phyloP scores from a whole-genome alignment of 352 stramenopile genomes.

The Pythium scleroteichum region DNA sequence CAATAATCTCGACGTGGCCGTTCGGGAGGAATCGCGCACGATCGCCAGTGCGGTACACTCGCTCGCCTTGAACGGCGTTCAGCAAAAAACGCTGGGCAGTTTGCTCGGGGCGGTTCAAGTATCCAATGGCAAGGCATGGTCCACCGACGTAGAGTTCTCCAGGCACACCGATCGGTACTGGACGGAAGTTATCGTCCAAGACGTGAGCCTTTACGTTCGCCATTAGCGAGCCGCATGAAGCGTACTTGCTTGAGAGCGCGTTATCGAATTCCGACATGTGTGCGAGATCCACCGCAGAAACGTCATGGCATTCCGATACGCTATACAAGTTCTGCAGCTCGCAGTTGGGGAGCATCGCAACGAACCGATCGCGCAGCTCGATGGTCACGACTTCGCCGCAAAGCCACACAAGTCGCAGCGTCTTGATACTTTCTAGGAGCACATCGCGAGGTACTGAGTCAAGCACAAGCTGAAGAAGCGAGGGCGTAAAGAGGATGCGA shows the following conservation, averaged over 20 bases:
- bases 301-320: slow-evolving; percentile 94
- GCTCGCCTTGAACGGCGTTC: slow-evolving; percentile 61
- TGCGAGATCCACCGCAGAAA: slow-evolving; percentile 79
- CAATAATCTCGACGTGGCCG: slow-evolving; percentile 91
- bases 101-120: slow-evolving; percentile 78
- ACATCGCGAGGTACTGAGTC: slow-evolving; percentile 61
- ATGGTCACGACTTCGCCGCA: slow-evolving; percentile 93
- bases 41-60: slow-evolving; percentile 93
- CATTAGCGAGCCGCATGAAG: slow-evolving; percentile 86
- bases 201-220: slow-evolving; percentile 79
- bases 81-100: slow-evolving; percentile 78
- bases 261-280: slow-evolving; percentile 75
- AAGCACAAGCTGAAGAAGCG: slow-evolving; percentile 87
- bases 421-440: slow-evolving; percentile 57
- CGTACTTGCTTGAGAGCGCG: slow-evolving; percentile 81
- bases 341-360: slow-evolving; percentile 79
- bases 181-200: slow-evolving; percentile 70
- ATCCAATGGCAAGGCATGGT: slow-evolving; percentile 83
- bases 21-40: slow-evolving; percentile 89
- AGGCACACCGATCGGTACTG: slow-evolving; percentile 63
- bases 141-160: slow-evolving; percentile 88
- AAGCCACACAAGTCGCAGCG: slow-evolving; percentile 88
- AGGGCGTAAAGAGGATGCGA: slow-evolving; percentile 93
- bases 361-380: slow-evolving; percentile 85
- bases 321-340: slow-evolving; percentile 93